These are phyloP conservation scores for Yarrowia sp. DNA, from an alignment of 805 yeast species.

Conservation along the genomic window DNA sequence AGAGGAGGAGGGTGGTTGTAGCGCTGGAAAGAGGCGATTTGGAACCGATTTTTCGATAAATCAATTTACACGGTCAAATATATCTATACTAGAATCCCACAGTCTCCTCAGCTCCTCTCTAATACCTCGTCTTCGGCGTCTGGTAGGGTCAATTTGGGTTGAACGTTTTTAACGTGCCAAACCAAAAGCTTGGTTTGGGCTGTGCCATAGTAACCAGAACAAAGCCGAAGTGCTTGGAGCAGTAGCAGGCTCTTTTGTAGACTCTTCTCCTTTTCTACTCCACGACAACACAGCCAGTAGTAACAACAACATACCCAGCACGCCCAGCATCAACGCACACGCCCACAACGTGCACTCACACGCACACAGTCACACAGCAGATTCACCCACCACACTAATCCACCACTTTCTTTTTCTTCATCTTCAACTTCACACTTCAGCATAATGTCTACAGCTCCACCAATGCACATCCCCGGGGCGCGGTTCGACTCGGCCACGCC, in stretches of 20 bases:
- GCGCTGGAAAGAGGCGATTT: neutral
- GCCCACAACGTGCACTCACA: neutral
- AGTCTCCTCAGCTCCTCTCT: too few species aligned
- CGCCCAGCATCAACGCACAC: neutral
- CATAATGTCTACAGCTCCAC: conserved; percentile 35
- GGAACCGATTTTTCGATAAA: neutral
- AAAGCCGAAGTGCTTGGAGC: conserved; percentile 5
- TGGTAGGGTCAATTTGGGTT: conserved; percentile 20
- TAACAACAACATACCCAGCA: neutral
- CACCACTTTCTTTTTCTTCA: neutral
- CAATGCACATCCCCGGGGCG: conserved; percentile 37
- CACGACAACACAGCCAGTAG: neutral
- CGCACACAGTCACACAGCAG: neutral
- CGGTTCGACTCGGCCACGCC: conserved; percentile 20
- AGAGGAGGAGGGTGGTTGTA: neutral
- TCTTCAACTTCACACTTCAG: neutral
- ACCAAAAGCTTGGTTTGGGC: conserved; percentile 33
- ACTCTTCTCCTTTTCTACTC: conserved; percentile 8
- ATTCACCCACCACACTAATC: conserved; percentile 1
- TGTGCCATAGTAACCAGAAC: conserved; percentile 20
- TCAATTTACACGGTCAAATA: neutral
- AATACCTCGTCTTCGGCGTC: too few species aligned
- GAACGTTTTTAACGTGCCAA: conserved; percentile 34
- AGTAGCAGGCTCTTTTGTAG: too few species aligned
- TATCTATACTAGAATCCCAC: too few species aligned